Percentiles rank a stretch among this genome's conserved stretches.
These are phyloP conservation scores for Plasmodium blacklocki DNA, from an alignment of 169 alveolate species.

Conservation along the genomic window DNA sequence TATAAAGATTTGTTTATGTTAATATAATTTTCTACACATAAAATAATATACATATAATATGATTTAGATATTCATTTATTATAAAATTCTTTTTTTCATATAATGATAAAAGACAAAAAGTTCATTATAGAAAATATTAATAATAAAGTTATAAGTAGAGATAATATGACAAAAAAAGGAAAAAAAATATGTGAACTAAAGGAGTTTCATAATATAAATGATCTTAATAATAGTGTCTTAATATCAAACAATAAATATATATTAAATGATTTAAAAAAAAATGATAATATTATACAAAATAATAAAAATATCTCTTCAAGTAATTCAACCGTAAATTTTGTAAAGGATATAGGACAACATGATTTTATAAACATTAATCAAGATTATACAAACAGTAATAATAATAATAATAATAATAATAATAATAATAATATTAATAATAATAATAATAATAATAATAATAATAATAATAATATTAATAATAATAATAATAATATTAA, in stretches of 20 bases:
- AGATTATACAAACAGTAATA: too few species aligned
- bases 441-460: too few species aligned
- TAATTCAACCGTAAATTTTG: too few species aligned
- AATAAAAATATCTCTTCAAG: background rate
- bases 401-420: too few species aligned
- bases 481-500: too few species aligned
- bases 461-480: too few species aligned
- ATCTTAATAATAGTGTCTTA: slow-evolving; percentile 2
- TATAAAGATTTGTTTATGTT: background rate
- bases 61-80: too few species aligned
- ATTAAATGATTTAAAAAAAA: slow-evolving; percentile 31
- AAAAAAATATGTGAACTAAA: slow-evolving; percentile 41
- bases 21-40: background rate
- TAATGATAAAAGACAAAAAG: slow-evolving; percentile 67
- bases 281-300: slow-evolving; percentile 1
- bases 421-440: too few species aligned
- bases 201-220: slow-evolving; percentile 13
- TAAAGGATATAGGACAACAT: too few species aligned
- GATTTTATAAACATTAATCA: too few species aligned
- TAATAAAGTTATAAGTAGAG: slow-evolving; percentile 23
- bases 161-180: slow-evolving; percentile 5
- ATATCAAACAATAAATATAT: slow-evolving; percentile 18
- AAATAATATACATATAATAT: too few species aligned
- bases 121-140: slow-evolving; percentile 56
- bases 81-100: slow-evolving; percentile 6